These are phyloP conservation scores for Entamoeba dispar DNA, from an alignment of 208 protist genomes.

Conservation along the genomic window DNA sequence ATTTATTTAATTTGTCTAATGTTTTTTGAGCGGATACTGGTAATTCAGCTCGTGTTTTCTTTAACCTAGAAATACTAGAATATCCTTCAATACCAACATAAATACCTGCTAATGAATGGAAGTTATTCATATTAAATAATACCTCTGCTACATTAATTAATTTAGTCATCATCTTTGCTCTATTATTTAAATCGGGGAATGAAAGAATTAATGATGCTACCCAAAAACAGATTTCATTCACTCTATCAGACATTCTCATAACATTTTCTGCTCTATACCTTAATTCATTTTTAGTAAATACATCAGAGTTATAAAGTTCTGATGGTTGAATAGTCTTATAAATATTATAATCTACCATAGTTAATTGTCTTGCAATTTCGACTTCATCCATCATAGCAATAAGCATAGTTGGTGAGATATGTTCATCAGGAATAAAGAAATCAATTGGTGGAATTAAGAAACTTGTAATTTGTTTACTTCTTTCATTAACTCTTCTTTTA, in stretches of 20 bases:
- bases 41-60: background rate
- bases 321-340: background rate
- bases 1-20: background rate
- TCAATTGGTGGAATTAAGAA: background rate
- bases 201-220: background rate
- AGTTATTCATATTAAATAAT: background rate
- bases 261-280: background rate
- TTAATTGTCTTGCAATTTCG: background rate
- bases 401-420: background rate
- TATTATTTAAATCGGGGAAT: background rate
- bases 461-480: background rate
- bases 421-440: background rate
- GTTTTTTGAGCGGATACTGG: background rate
- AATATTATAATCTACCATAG: background rate
- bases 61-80: background rate
- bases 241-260: background rate
- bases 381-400: background rate
- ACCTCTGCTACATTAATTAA: background rate
- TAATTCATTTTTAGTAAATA: background rate
- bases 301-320: background rate
- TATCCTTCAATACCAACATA: background rate
- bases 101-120: background rate
- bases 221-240: background rate
- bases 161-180: background rate
- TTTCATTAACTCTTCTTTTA: background rate